phyloP scores from a whole-genome alignment of 371 early-diverging fungal species.

The Mucor saturninus region DNA sequence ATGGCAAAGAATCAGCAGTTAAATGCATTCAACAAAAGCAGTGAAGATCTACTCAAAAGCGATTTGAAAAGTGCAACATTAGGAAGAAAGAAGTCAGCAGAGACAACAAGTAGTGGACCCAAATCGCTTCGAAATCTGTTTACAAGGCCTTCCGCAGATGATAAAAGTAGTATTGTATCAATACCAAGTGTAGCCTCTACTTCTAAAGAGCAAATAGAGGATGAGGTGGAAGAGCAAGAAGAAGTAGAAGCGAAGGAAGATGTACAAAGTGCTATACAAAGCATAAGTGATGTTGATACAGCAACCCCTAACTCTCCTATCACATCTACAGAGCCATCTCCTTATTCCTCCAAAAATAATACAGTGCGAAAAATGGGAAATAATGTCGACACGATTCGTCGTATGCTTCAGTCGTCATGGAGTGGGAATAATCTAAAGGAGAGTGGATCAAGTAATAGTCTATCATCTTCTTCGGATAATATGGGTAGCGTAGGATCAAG shows the following conservation, averaged over 20 bases:
- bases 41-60: background rate
- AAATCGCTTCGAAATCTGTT: constrained; percentile 13
- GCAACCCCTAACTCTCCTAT: constrained; percentile 16
- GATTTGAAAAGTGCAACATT: constrained; percentile 14
- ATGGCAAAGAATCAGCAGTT: constrained; percentile 4
- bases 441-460: constrained; percentile 28
- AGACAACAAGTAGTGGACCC: constrained; percentile 1
- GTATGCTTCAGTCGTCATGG: constrained; percentile 44
- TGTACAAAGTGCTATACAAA: background rate
- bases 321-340: constrained; percentile 4
- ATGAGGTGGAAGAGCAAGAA: background rate
- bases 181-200: background rate
- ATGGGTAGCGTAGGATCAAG: constrained; percentile 27
- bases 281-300: background rate
- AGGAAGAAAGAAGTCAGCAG: constrained; percentile 2
- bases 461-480: constrained; percentile 23
- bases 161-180: background rate
- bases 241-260: background rate
- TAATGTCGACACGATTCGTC: constrained; percentile 43
- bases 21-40: constrained; percentile 1
- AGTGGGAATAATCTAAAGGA: constrained; percentile 32
- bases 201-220: background rate
- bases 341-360: constrained; percentile 21
- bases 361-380: constrained; percentile 10
- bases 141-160: constrained; percentile 4